Base-by-base conservation (phyloP, 768 basidiomycete genomes). In the Phylloporus rhodoxanthus region DNA sequence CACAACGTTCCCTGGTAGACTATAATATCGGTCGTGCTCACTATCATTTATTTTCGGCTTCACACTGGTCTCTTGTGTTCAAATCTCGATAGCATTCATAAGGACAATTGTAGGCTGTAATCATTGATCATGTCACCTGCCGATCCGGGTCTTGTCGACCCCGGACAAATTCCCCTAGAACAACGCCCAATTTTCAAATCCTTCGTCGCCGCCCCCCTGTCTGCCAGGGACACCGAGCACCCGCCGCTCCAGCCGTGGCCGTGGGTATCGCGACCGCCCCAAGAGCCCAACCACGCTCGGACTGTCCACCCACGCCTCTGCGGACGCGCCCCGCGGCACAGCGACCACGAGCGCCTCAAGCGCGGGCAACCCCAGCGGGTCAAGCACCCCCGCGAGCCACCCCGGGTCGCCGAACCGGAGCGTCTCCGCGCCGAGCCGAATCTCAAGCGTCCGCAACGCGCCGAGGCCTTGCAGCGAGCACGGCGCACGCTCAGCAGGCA, bases 391-490 rank as follows among this genome's bases (percentile, higher is more conserved):
- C 34, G 43, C 53, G 7, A 68, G 34, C 19, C 20, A 34, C 11
- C 11, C 29, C 1, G 57, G 57, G 20, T 64, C 45, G 11, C 59
- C 62, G 39, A 62, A 57, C 3, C 57, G 45, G 43, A 62, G 50
- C 33, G 47, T 41, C 37, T 59, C 64, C 36, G 15, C 47, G 45
- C 61, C 56, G n/a, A 67, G 53, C 9, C n/a, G 20, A 43, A 66
- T 11, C 13, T 62, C 47, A 20, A 66, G 46, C 8, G 8, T 15
- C 21, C 23, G 28, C 5, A 68, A 49, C 4, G 32, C 29, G 2
- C 15, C 48, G 32, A n/a, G n/a, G n/a, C n/a, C n/a, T n/a, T n/a
- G 56, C 36, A 14, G 43, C 11, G 44, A 23, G 47, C 26, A 26
- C 26, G 26, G 4, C 8, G 26, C 5, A 6, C 26, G 7, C 26